Evolutionary conservation across 2,329 filamentous ascomycete genomes (phyloP), one percentile per base, ranked within the genome.

Genomic region (Talaromyces atroroseus): DNA sequence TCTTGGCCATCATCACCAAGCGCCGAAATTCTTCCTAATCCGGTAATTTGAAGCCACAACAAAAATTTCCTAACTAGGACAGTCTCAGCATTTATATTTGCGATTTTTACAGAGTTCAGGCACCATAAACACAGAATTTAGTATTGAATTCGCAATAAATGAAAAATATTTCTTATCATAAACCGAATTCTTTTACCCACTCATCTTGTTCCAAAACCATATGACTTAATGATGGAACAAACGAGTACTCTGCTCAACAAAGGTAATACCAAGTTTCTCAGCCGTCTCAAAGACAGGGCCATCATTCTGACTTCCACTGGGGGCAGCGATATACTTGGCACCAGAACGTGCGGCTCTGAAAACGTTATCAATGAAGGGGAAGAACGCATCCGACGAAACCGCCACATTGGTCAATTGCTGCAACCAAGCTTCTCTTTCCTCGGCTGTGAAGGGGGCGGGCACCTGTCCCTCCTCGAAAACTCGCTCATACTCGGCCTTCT

Each of bases 331-430:
- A 78, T 96, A 99, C 80, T 95, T 97, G 69, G 85, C 91, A 50
- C 94, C 94, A 21, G 90, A 95, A 66, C 90, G 83, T 60, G 84
- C 85, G 52, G 91, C 89, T 63, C 94, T 86, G 84, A 95, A 96
- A 63, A 99, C 88, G 68, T 99, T 99, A 80, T 99, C 94, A 68
- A 90, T 90, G 77, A 99, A 99, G 64, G 94, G 94, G 84, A 99
- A 99, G 76, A 99, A 99, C 62, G 94, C 94, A 74, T 99, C 94
- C 62, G 90, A 95, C 53, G 90, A 95, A 55, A 96, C 84, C 54
- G 87, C 90, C 32, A 99, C 94, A 53, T 75, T 73, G 56, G 66
- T 63, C 65, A 97, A 78, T 80, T 95, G 89, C 70, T 80, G 76
- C 68, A 95, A 81, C 94, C 94, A 99, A 62, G 84, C 86, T 57